A percentile compares a stretch with the other conserved stretches of the same genome.
Conservation (phyloP, 306 rosid species). For the Biancaea sappan region DNA sequence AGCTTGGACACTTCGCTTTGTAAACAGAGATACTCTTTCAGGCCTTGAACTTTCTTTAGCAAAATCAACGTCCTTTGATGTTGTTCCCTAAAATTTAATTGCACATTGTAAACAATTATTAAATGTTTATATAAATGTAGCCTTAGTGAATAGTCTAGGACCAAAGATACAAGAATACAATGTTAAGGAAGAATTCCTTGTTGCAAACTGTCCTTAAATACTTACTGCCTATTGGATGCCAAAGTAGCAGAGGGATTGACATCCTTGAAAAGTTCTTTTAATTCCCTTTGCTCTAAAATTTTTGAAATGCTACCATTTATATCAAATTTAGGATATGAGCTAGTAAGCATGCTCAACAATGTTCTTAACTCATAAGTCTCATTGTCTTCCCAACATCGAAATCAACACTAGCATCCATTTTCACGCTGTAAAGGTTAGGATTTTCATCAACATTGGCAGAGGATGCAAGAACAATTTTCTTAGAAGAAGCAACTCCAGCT, state of each 20-base stretch:
- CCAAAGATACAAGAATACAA: background rate
- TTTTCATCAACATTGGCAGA: constrained; percentile 54
- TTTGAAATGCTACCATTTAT: constrained; percentile 62
- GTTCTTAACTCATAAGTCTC: constrained; percentile 58
- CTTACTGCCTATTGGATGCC: constrained; percentile 64
- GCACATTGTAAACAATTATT: constrained; percentile 18
- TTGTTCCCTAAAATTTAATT: constrained; percentile 54
- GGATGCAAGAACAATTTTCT: constrained; percentile 56
- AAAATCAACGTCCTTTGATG: constrained; percentile 61
- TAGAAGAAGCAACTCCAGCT: constrained; percentile 50
- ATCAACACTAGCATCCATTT: constrained; percentile 53
- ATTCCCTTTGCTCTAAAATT: constrained; percentile 61
- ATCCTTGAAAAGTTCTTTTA: constrained; percentile 64
- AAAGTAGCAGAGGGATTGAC: constrained; percentile 53
- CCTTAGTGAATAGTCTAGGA: constrained; percentile 11
- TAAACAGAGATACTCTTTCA: constrained; percentile 52
- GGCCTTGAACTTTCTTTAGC: constrained; percentile 63
- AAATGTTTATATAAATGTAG: background rate
- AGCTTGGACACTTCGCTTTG: constrained; percentile 63
- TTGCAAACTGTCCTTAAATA: constrained; percentile 70
- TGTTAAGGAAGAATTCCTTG: constrained; percentile 50
- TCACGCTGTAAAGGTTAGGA: constrained; percentile 54
- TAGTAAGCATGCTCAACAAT: constrained; percentile 58
- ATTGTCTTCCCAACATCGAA: constrained; percentile 52
- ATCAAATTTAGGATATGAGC: constrained; percentile 60